Evolutionary conservation across 257 asterid genomes (phyloP).

Genomic region (Gynochthodes officinalis): DNA sequence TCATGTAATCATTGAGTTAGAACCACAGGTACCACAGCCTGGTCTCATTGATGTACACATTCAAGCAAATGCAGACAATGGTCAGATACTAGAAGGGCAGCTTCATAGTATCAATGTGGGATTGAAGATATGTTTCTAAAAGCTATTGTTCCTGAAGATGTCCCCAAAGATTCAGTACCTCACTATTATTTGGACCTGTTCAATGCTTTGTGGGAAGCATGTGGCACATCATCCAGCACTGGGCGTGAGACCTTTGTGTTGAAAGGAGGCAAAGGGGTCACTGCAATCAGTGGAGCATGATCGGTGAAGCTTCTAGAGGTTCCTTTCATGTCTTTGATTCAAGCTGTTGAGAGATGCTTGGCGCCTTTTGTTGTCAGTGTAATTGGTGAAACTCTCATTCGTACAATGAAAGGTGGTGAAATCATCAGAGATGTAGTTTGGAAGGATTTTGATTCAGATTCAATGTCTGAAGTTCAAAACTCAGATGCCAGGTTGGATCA

Average conservation of each 20-base stretch:
- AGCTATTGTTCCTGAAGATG: constrained; percentile 68
- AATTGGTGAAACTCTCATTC: constrained; percentile 68
- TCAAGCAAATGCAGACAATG: constrained; percentile 75
- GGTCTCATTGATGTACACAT: constrained; percentile 70
- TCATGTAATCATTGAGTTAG: constrained; percentile 74
- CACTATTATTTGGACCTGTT: constrained; percentile 54
- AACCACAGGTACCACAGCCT: constrained; percentile 87
- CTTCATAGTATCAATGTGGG: constrained; percentile 76
- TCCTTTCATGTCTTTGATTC: constrained; percentile 50
- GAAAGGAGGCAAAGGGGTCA: constrained; percentile 86
- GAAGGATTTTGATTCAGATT: constrained; percentile 49
- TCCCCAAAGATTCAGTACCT: constrained; percentile 40
- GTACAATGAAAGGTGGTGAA: constrained; percentile 58
- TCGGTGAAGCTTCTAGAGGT: constrained; percentile 83
- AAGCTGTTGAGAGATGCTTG: constrained; percentile 62
- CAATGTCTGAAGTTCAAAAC: constrained; percentile 31
- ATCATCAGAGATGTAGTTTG: constrained; percentile 53
- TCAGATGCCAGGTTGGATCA: constrained; percentile 41
- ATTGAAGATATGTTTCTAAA: constrained; percentile 94
- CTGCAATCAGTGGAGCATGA: constrained; percentile 79
- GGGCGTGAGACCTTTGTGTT: constrained; percentile 75
- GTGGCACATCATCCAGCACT: constrained; percentile 71
- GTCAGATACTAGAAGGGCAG: constrained; percentile 69
- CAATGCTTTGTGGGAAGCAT: constrained; percentile 93
- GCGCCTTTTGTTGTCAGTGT: constrained; percentile 83